Evolutionary conservation across 1,284 basidiomycete genomes (phyloP).

Genomic region (Heterobasidion occidentale): DNA sequence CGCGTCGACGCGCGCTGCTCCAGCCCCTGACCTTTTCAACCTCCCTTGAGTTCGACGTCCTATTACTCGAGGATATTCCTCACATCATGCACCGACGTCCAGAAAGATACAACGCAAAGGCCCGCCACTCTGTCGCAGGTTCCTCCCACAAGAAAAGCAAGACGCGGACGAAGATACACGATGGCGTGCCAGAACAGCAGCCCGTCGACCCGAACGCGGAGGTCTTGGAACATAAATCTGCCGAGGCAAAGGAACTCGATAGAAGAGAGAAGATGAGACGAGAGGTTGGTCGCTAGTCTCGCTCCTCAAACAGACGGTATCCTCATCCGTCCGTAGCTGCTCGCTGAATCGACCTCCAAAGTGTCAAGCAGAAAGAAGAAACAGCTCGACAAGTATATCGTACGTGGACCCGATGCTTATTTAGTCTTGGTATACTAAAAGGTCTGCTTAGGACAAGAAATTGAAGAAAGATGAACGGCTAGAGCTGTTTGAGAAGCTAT

Average conservation of each 20-base stretch:
- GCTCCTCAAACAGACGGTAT: neutral
- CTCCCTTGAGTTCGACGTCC: too few species aligned
- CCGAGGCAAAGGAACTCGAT: constrained; percentile 54
- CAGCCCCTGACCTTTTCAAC: too few species aligned
- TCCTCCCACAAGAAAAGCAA: constrained; percentile 44
- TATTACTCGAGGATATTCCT: neutral
- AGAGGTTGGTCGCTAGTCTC: constrained; percentile 40
- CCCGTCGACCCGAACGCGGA: constrained; percentile 48
- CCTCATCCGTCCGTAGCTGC: constrained; percentile 18
- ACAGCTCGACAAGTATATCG: constrained; percentile 79
- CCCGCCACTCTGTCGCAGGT: constrained; percentile 49
- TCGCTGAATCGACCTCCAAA: constrained; percentile 58
- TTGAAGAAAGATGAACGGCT: constrained; percentile 77
- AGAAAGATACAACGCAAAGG: constrained; percentile 52
- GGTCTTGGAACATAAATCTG: constrained; percentile 49
- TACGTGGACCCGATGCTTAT: constrained; percentile 17
- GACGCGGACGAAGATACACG: constrained; percentile 8
- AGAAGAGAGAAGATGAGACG: constrained; percentile 49
- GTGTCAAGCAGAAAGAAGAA: constrained; percentile 76
- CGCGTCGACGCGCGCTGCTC: too few species aligned
- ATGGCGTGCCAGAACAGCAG: neutral
- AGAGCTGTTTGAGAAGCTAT: constrained; percentile 66
- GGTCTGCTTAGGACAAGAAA: constrained; percentile 63
- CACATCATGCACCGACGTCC: constrained; percentile 9
- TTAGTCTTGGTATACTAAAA: neutral